phyloP scores from a whole-genome alignment of 805 yeast genomes.

The Wickerhamiella lipophila region DNA sequence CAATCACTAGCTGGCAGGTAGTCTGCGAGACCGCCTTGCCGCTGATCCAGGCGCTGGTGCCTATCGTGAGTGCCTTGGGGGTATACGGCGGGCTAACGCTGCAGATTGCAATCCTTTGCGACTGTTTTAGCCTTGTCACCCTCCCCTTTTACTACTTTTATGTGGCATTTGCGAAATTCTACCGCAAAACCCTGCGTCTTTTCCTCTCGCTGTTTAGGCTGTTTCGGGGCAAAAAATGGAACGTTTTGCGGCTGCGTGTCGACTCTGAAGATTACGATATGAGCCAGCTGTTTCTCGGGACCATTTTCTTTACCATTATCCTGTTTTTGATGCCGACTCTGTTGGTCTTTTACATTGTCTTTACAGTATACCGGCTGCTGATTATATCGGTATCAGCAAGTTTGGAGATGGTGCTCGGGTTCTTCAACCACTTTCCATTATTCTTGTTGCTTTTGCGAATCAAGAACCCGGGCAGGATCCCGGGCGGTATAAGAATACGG shows the following conservation, averaged over 20 bases:
- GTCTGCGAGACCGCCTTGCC: constrained; percentile 9
- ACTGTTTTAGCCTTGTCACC: constrained; percentile 47
- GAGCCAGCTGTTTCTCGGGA: constrained; percentile 80
- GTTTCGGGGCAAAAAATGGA: constrained; percentile 80
- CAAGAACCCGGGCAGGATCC: constrained; percentile 62
- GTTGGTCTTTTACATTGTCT: constrained; percentile 66
- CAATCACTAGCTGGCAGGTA: constrained; percentile 53
- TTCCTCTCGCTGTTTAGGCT: constrained; percentile 65
- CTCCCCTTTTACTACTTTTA: constrained; percentile 69
- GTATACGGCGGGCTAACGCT: constrained; percentile 51
- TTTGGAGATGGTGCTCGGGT: constrained; percentile 48
- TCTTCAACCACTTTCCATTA: constrained; percentile 72
- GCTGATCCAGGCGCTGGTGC: constrained; percentile 8
- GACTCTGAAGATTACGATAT: constrained; percentile 75
- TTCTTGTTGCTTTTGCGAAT: constrained; percentile 67
- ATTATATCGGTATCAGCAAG: constrained; percentile 38
- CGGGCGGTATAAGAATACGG: constrained; percentile 41
- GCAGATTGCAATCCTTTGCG: constrained; percentile 52
- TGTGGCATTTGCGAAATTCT: constrained; percentile 64
- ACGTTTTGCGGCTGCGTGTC: constrained; percentile 69
- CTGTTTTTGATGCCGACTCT: constrained; percentile 77
- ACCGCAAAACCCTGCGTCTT: constrained; percentile 57
- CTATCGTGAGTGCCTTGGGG: constrained; percentile 28
- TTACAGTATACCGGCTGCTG: constrained; percentile 46
- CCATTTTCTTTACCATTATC: constrained; percentile 69